Base-by-base conservation (phyloP, 2,329 filamentous ascomycete genomes). In the Didymella segeticola region DNA sequence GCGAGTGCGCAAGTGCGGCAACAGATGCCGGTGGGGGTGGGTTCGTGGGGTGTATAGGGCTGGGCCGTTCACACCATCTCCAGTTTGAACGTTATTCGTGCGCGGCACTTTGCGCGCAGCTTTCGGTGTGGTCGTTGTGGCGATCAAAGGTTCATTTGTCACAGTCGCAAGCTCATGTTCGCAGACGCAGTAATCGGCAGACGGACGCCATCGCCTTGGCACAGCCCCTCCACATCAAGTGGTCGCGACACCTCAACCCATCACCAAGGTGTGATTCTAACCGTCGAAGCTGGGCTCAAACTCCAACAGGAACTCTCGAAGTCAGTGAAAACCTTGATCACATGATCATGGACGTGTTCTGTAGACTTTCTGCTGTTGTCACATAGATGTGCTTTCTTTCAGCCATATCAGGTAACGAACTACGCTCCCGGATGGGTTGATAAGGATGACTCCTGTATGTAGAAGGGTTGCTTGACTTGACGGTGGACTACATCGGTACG, bases 11-110 rank as follows among this genome's bases (percentile, higher is more conserved):
- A 48, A 50, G 54, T 48, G 45, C 39, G 39, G 53, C 47, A 25
- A 38, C 30, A 20, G 43, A 43, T 34, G 53, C 47, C 47, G 47
- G 47, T 29, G 53, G 46, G 46, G 33, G 25, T 43, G 38, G 46
- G 45, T 34, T 53, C 39, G 63, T 38, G 30, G 49, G 43, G 42
- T 37, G 34, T 20, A 15, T 29, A 33, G 31, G 29, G 47, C 29
- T 30, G 12, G 41, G 19, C 47, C 38, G 30, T 58, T 65, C 60
- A 69, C 61, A 69, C 65, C 68, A 71, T 71, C 52, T 63, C 66
- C 60, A 57, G 56, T 26, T 34, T 7, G 41, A 10, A 34, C 17
- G 36, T 31, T 19, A 29, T 31, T 31, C 42, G 41, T 58, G 62
- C 60, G 60, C 63, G 39, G 56, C 47, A 51, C 56, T 47, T 56